A percentile compares a stretch with the other conserved stretches of the same genome.
Evolutionary conservation across 495 filamentous ascomycete species (phyloP).

Genomic region (Penicillium nucicola): DNA sequence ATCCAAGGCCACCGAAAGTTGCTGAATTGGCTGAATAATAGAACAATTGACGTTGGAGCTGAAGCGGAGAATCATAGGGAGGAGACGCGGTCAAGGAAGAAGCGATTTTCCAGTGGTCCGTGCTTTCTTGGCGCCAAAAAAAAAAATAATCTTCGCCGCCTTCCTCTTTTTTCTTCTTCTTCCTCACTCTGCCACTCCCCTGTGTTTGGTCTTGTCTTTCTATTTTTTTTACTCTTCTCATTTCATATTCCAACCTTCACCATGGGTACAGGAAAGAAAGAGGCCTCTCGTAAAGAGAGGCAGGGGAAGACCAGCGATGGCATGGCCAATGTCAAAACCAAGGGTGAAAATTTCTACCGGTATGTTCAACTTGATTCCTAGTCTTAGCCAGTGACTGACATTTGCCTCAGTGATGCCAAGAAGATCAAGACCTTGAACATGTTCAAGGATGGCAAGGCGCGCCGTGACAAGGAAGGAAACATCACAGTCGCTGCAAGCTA

Average conservation of each 20-base stretch:
- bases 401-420: conserved; percentile 63
- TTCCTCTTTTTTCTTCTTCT: conserved; percentile 31
- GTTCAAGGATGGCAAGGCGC: conserved; percentile 77
- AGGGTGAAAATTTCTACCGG: conserved; percentile 96
- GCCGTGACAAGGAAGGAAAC: conserved; percentile 70
- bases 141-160: conserved; percentile 30
- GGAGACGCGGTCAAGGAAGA: conserved; percentile 21
- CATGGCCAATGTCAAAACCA: conserved; percentile 84
- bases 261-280: conserved; percentile 98
- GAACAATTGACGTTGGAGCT: not conserved
- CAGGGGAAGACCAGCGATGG: conserved; percentile 80
- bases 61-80: conserved; percentile 6
- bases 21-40: not conserved
- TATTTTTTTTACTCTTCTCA: conserved; percentile 22
- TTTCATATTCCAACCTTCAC: conserved; percentile 25
- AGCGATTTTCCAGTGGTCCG: conserved; percentile 46
- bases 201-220: conserved; percentile 29
- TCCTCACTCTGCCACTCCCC: conserved; percentile 35
- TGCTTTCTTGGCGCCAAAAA: conserved; percentile 43
- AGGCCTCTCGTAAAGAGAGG: conserved; percentile 72
- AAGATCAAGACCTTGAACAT: conserved; percentile 83
- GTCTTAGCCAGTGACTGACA: conserved; percentile 13
- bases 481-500: conserved; percentile 81
- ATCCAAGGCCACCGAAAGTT: not conserved
- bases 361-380: conserved; percentile 25